These are phyloP conservation scores for Coniochaeta sp. DNA, from an alignment of 2,329 filamentous ascomycete species.

Conservation along the genomic window DNA sequence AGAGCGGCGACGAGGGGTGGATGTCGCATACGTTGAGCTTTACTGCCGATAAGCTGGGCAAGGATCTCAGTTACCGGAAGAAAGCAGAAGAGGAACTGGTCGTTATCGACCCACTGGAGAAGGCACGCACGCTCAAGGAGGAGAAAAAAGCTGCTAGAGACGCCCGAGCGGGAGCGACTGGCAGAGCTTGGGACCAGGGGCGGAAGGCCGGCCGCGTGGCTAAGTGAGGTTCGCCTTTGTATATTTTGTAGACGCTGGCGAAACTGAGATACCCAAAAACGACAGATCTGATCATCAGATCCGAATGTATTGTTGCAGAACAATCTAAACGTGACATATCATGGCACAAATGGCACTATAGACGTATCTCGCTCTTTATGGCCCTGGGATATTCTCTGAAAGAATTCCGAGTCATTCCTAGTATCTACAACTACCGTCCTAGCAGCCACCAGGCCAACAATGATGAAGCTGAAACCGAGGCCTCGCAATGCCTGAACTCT, in stretches of 20 bases:
- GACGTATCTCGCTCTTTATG: too few species aligned
- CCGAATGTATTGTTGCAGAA: not conserved
- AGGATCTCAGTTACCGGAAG: conserved; percentile 83
- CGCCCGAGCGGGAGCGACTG: conserved; percentile 38
- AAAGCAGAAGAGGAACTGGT: conserved; percentile 87
- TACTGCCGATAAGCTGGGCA: conserved; percentile 82
- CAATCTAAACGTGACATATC: not conserved
- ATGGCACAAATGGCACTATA: too few species aligned
- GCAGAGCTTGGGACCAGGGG: conserved; percentile 53
- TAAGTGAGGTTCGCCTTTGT: not conserved
- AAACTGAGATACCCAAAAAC: not conserved
- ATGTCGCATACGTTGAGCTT: conserved; percentile 82
- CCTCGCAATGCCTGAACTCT: not conserved
- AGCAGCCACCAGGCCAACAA: not conserved
- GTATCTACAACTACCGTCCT: not conserved
- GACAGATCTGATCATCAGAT: not conserved
- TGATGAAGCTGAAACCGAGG: not conserved
- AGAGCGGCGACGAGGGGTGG: conserved; percentile 65
- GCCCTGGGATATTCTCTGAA: not conserved
- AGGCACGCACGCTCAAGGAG: conserved; percentile 64
- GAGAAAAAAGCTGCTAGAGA: conserved; percentile 55
- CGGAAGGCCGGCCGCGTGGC: conserved; percentile 27
- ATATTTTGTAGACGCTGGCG: not conserved
- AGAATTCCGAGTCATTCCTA: not conserved
- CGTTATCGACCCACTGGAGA: conserved; percentile 87